phyloP scores from a whole-genome alignment of 306 rosid species.

The Fagus crenata region DNA sequence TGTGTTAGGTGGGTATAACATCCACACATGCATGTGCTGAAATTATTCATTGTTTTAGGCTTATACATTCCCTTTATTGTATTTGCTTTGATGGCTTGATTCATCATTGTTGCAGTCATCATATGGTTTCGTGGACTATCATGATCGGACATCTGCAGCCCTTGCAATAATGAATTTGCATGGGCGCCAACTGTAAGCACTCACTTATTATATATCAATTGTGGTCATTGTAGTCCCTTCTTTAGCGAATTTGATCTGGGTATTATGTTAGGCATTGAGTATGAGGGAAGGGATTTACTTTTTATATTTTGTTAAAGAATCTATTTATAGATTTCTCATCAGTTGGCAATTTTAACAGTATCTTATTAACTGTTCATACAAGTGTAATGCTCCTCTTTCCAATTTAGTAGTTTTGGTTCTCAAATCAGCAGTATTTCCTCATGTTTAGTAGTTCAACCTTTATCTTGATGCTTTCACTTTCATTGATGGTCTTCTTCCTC shows the following conservation, averaged over 20 bases:
- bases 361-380: background rate
- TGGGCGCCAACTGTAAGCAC: conserved; percentile 63
- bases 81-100: conserved; percentile 8
- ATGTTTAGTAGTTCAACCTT: conserved; percentile 1
- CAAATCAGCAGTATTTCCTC: background rate
- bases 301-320: conserved; percentile 10
- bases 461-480: conserved; percentile 4
- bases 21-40: background rate
- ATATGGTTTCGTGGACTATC: conserved; percentile 63
- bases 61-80: conserved; percentile 19
- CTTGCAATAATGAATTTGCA: conserved; percentile 64
- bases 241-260: conserved; percentile 13
- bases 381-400: background rate
- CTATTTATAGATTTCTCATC: conserved; percentile 11
- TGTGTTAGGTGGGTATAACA: conserved; percentile 13
- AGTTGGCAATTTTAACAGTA: conserved; percentile 6
- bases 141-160: conserved; percentile 58
- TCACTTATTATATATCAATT: background rate
- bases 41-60: background rate
- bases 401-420: background rate
- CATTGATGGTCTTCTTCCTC: background rate
- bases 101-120: conserved; percentile 49
- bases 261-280: conserved; percentile 13
- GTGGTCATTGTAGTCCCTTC: conserved; percentile 22
- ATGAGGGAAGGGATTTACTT: conserved; percentile 18